Evolutionary conservation across 257 asterid species (phyloP), one percentile per base, ranked within the genome.

Genomic region (Solanum arcanum): DNA sequence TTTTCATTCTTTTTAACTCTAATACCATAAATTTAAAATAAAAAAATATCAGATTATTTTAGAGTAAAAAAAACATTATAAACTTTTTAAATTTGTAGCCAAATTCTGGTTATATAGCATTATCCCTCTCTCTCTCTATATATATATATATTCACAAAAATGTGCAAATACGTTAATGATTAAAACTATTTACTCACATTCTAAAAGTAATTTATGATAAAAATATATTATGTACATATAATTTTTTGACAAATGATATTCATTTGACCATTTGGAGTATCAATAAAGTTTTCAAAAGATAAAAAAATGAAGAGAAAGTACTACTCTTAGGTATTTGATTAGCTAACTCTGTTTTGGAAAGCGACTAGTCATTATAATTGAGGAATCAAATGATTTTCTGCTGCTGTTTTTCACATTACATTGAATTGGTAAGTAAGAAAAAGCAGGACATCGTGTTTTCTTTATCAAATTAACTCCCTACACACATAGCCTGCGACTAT

Each of bases 321-420:
- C 3, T 11, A 60, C 13, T 4, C 13, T 60, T 62, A 4, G 70
- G 70, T 23, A 23, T 10, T 7, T 62, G 70, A 62, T n/a, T 62
- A 52, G 75, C 60, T 15, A 64, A 86, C 70, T 74, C 74, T 14
- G 25, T 52, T 5, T 80, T 60, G 6, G 31, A 72, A 86, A 81
- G 78, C 62, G 89, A 87, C 87, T 9, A 35, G 52, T 77, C 85
- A 86, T 23, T 73, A 37, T 37, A 84, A 86, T 33, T 85, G 83
- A 87, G 37, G 78, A 88, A 85, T 33, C 89, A 74, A 74, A 66
- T 46, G 37, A 18, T 13, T 8, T 44, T 5, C 68, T 46, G 27
- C 12, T 78, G 78, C 18, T 23, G 5, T 10, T 47, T 13, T 73
- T 20, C 82, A n/a, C 66, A 42, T 23, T 62, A 39, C 83, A 70